A percentile compares a stretch with the other conserved stretches of the same genome.
Conservation (phyloP, 345 rosid genomes). For the Combretum micranthum region DNA sequence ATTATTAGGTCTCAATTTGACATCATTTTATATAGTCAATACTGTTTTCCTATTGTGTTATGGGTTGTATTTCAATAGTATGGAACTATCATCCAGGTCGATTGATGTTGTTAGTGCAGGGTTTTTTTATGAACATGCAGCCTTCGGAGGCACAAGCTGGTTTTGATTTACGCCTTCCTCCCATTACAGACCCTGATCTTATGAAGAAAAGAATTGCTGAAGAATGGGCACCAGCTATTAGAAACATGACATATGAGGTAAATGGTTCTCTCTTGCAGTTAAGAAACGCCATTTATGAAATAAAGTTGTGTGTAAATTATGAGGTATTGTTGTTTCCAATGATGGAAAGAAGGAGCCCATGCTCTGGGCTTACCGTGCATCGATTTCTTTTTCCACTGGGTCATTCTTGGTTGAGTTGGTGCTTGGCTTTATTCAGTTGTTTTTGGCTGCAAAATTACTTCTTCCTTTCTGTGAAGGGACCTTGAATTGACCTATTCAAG, state of each 20-base stretch:
- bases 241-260: constrained; percentile 75
- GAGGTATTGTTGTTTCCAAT: no score
- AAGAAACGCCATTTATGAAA: no score
- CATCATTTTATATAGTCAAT: background rate
- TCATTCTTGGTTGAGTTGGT: no score
- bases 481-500: no score
- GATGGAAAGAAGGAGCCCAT: no score
- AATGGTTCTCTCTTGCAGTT: constrained; percentile 2
- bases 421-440: no score
- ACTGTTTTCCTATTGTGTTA: background rate
- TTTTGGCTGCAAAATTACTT: no score
- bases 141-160: constrained; percentile 97
- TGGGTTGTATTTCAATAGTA: background rate
- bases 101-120: constrained; percentile 28
- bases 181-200: constrained; percentile 56
- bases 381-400: no score
- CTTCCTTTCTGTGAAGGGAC: no score
- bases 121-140: constrained; percentile 90
- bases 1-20: background rate
- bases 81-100: background rate
- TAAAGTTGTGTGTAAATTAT: background rate
- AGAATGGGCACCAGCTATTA: constrained; percentile 82
- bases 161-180: constrained; percentile 74
- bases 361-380: no score
- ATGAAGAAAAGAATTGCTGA: constrained; percentile 56